Base-by-base conservation (phyloP, 1,284 basidiomycete species). In the Ustilago shanxiensis region DNA sequence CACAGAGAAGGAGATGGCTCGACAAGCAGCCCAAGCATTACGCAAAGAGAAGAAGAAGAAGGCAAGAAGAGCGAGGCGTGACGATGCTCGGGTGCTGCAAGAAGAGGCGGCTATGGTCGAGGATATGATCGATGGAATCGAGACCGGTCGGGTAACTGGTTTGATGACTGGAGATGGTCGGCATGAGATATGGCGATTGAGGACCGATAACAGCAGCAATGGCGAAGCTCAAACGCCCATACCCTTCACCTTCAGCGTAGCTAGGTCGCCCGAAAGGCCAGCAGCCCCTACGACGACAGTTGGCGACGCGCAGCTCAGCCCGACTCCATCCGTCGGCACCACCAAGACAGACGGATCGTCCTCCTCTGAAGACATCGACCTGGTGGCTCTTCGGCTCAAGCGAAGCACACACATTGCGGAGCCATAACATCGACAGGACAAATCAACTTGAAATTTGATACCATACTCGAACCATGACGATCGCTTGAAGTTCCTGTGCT, bases 21-120 rank as follows among this genome's bases (percentile, higher is more conserved):
- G 54, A 28, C 54, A 68, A 63, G 71, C 61, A 1, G 65, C 62
- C 0, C 28, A 64, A 22, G 52, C 24, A 29, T 58, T 66, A 16
- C 58, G 51, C 16, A 54, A 29, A 31, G 65, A 67, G 39, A 66
- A 67, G 47, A 68, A 55, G 29, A 63, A 63, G 61, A 55, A 28
- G 18, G 64, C 60, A 6, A 44, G 53, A 24, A 59, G 55, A 24
- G 35, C 67, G 2, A 66, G 39, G 44, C n/a, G n/a, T 33, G 18
- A 53, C 41, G 52, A 75, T 24, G 72, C 72, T n/a, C 55, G 49
- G 20, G 16, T 58, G 33, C 44, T 72, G 49, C 60, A 53, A 33
- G 60, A 72, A 49, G 70, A 67, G 33, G 60, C 60, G 20, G 64
- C 64, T 26, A 67, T 66, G 57, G 64, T 63, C 28, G 64, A 66